Evolutionary conservation across 371 early-diverging fungal genomes (phyloP).

Genomic region (Mucor velutinosus): DNA sequence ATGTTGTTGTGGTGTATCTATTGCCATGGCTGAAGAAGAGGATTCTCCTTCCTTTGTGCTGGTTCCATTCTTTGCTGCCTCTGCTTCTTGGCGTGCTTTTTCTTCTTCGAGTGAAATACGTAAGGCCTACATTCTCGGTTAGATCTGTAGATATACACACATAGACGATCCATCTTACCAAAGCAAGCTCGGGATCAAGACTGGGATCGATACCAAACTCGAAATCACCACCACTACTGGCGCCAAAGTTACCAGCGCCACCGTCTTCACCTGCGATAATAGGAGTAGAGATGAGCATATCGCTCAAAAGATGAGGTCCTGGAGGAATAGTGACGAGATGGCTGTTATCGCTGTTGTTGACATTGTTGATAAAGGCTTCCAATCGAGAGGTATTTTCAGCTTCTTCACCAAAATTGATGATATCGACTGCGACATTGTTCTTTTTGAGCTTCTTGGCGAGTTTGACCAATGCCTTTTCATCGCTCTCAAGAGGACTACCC

Average conservation of each 20-base stretch:
- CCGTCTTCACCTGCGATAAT: conserved; percentile 88
- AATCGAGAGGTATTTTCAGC: conserved; percentile 87
- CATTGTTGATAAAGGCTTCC: conserved; percentile 87
- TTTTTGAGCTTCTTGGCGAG: conserved; percentile 96
- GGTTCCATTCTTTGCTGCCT: conserved; percentile 50
- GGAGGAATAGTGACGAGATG: conserved; percentile 94
- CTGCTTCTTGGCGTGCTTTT: conserved; percentile 86
- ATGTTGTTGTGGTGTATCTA: conserved; percentile 33
- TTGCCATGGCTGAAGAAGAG: conserved; percentile 51
- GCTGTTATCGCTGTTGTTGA: conserved; percentile 83
- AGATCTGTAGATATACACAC: not conserved
- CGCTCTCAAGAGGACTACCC: conserved; percentile 83
- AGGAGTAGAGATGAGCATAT: conserved; percentile 84
- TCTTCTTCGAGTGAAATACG: conserved; percentile 98
- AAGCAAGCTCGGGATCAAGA: conserved; percentile 94
- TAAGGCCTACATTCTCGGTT: conserved; percentile 63
- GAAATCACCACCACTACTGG: conserved; percentile 69
- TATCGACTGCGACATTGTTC: conserved; percentile 95
- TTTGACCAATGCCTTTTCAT: conserved; percentile 85
- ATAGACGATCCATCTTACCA: conserved; percentile 60
- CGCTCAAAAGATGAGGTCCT: conserved; percentile 93
- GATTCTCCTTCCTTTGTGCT: conserved; percentile 36
- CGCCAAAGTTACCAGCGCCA: conserved; percentile 61
- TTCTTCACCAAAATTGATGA: conserved; percentile 98
- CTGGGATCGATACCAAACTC: conserved; percentile 97